phyloP scores from a whole-genome alignment of 176 grass and related monocot species.

The Oryza glumipatula region DNA sequence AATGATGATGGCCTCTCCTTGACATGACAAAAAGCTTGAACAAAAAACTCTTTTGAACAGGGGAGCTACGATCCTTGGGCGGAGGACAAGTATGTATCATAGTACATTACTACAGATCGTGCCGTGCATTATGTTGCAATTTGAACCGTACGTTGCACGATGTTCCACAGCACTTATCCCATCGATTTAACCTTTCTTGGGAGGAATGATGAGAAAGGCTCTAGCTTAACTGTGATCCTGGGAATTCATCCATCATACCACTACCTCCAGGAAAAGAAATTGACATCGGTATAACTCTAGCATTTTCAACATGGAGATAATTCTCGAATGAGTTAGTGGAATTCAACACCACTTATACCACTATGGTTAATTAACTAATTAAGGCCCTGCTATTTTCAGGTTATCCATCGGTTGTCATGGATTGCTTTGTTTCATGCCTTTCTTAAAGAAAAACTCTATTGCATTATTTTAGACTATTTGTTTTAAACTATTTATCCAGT shows the following conservation, averaged over 20 bases:
- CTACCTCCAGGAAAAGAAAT: background rate
- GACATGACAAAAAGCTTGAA: constrained; percentile 1
- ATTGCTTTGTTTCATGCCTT: too few relatives aligned
- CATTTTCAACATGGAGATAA: background rate
- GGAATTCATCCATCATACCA: background rate
- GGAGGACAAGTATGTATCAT: background rate
- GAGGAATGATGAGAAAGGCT: constrained; percentile 27
- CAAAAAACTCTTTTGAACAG: background rate
- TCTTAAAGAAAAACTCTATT: too few relatives aligned
- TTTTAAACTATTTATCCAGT: too few relatives aligned
- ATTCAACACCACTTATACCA: background rate
- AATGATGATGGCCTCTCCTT: background rate
- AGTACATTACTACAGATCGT: constrained; percentile 4
- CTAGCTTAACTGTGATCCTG: constrained; percentile 21
- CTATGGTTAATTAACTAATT: background rate
- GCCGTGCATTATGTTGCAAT: constrained; percentile 29
- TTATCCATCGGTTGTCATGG: too few relatives aligned
- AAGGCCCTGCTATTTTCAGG: too few relatives aligned
- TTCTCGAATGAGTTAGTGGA: background rate
- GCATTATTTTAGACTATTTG: too few relatives aligned
- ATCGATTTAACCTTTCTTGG: constrained; percentile 22
- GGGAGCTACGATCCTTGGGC: background rate
- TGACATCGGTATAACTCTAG: background rate
- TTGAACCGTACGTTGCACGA: constrained; percentile 42
- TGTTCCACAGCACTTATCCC: constrained; percentile 37